Evolutionary conservation across 2,329 filamentous ascomycete genomes (phyloP), one percentile per base, ranked within the genome.

Genomic region (Verticillium longisporum): DNA sequence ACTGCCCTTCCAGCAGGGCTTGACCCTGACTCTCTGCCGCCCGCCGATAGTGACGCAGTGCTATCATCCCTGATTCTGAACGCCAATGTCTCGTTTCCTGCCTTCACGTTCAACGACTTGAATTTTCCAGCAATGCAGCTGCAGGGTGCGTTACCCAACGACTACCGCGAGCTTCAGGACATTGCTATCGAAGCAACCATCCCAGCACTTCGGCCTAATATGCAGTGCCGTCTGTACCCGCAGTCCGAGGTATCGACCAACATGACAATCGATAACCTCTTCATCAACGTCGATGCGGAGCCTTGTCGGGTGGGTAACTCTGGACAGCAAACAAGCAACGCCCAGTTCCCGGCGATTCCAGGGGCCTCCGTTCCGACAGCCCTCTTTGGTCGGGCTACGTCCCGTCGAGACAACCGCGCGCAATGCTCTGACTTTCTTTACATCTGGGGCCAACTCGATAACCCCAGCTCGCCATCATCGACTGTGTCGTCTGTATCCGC

Each of bases 71-170:
- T 78, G 3, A 71, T 77, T 3, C 68, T 78, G 1, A 65, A 68
- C 0, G 70, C 67, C 3, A 73, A 75, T 53, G 63, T 73, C 0
- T 68, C 71, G 0, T 77, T 73, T 26, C 74, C 76, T 0, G 56
- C 59, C 0, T 77, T 74, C 55, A 78, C 76, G 0, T 76, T 70
- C 61, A 69, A 72, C 13, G 67, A 71, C 55, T 64, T 74, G 0
- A 65, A 60, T 21, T 69, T 70, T 59, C 67, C 68, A 34, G 53
- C 37, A 31, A 56, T 64, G 18, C 63, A 57, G 14, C 60, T 66
- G 3, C 45, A 50, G 21, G 45, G 45, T 6, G 21, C 45, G 7
- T 18, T 50, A 5, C 45, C 45, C 7, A 50, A 26, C 10, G 18
- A 26, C n/a, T 18, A 50, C 45, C 45, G 45, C n/a, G 56, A 61